A percentile compares a stretch with the other conserved stretches of the same genome.
Evolutionary conservation across 305 asterid species (phyloP).

Genomic region (Fraxinus ornus): DNA sequence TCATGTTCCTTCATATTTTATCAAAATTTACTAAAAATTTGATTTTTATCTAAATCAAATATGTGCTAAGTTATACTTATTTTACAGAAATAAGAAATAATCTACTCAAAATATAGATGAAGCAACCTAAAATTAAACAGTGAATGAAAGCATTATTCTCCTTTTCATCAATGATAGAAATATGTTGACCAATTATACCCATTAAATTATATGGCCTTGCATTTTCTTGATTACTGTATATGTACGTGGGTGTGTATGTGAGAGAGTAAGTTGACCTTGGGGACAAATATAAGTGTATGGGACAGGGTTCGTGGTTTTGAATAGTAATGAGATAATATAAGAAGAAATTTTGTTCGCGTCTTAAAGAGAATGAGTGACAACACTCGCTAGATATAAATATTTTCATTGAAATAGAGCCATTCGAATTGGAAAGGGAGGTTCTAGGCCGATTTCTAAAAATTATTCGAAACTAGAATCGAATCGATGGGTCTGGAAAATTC

Average conservation of each 20-base stretch:
- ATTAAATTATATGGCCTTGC: neutral
- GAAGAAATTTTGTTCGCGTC: neutral
- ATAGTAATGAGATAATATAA: neutral
- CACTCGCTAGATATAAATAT: neutral
- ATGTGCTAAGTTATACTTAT: neutral
- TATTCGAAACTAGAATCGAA: neutral
- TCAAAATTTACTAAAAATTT: too few species aligned
- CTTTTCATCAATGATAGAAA: neutral
- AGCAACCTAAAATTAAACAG: neutral
- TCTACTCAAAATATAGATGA: neutral
- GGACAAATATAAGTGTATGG: conserved; percentile 23
- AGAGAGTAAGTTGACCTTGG: neutral
- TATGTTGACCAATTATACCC: neutral
- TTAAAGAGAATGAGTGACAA: neutral
- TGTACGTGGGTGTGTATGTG: neutral
- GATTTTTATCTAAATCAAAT: neutral
- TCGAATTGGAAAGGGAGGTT: neutral
- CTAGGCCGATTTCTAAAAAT: neutral
- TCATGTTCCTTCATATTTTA: too few species aligned
- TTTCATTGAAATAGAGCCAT: neutral
- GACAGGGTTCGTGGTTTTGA: conserved; percentile 14
- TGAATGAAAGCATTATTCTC: neutral
- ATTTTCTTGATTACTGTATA: neutral
- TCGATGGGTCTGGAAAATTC: neutral
- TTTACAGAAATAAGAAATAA: too few species aligned